Evolutionary conservation across 768 basidiomycete genomes (phyloP).

Genomic region (Kwoniella europaea): DNA sequence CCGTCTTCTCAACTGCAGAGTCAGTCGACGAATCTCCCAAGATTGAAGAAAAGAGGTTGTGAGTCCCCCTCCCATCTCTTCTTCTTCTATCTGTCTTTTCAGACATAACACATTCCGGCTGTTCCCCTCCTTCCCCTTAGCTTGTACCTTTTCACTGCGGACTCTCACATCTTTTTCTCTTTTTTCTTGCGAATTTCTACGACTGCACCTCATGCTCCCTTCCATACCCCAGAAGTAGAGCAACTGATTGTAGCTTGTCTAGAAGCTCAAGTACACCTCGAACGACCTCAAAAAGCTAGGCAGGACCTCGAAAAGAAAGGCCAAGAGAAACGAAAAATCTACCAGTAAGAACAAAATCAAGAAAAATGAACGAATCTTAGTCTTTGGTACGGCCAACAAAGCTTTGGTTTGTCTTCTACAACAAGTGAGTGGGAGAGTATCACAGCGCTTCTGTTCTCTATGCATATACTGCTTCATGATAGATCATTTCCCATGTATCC

Average conservation of each 20-base stretch:
- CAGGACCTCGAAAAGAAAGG: background rate
- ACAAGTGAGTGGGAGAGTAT: background rate
- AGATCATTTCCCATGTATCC: too few relatives aligned
- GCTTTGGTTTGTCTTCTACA: background rate
- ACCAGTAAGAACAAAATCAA: background rate
- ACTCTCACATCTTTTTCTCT: background rate
- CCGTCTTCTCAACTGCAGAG: too few relatives aligned
- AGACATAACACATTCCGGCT: background rate
- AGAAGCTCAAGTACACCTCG: background rate
- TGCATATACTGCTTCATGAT: background rate
- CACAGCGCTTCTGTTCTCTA: background rate
- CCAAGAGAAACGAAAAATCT: background rate
- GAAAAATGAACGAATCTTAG: constrained; percentile 6
- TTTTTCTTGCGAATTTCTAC: background rate
- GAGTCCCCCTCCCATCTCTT: background rate
- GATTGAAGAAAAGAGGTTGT: background rate
- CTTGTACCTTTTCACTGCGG: background rate
- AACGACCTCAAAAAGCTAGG: background rate
- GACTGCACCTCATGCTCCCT: background rate
- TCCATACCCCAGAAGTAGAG: too few relatives aligned
- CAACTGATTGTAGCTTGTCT: too few relatives aligned
- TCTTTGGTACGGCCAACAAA: background rate
- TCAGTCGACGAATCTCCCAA: too few relatives aligned
- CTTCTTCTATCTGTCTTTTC: background rate
- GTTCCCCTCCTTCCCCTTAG: background rate